Evolutionary conservation across 2,329 filamentous ascomycete species (phyloP).

Genomic region (Penicillium hesseltinei): DNA sequence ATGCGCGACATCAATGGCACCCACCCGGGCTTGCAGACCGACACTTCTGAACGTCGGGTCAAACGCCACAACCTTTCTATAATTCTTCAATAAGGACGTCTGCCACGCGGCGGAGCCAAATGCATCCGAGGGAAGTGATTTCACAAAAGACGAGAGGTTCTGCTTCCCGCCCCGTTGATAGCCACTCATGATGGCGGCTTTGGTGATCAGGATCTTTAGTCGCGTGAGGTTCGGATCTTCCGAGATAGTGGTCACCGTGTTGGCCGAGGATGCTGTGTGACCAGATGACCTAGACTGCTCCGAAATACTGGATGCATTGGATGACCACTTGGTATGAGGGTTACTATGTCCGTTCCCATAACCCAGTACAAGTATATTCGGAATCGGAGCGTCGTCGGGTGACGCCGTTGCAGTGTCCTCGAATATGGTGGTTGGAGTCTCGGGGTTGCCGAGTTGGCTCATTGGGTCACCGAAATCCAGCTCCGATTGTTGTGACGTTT

Average conservation of each 20-base stretch:
- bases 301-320: conserved; percentile 73
- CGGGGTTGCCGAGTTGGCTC: conserved; percentile 53
- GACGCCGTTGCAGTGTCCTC: conserved; percentile 87
- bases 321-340: conserved; percentile 63
- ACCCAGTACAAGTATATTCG: conserved; percentile 84
- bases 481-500: conserved; percentile 49
- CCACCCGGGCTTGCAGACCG: conserved; percentile 34
- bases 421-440: conserved; percentile 93
- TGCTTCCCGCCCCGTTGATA: conserved; percentile 62
- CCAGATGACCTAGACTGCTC: conserved; percentile 68
- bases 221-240: conserved; percentile 77
- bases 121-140: conserved; percentile 69
- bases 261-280: conserved; percentile 47
- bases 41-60: conserved; percentile 64
- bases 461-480: conserved; percentile 26
- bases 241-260: conserved; percentile 43
- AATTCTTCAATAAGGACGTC: conserved; percentile 68
- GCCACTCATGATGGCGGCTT: conserved; percentile 81
- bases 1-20: conserved; percentile 73
- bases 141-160: conserved; percentile 71
- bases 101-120: conserved; percentile 75
- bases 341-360: conserved; percentile 61
- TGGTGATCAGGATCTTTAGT: conserved; percentile 75
- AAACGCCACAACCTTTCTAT: conserved; percentile 73
- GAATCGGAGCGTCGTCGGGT: conserved; percentile 73